Conservation (phyloP, 2,329 filamentous ascomycete species). For the Fusarium fracticaudum region DNA sequence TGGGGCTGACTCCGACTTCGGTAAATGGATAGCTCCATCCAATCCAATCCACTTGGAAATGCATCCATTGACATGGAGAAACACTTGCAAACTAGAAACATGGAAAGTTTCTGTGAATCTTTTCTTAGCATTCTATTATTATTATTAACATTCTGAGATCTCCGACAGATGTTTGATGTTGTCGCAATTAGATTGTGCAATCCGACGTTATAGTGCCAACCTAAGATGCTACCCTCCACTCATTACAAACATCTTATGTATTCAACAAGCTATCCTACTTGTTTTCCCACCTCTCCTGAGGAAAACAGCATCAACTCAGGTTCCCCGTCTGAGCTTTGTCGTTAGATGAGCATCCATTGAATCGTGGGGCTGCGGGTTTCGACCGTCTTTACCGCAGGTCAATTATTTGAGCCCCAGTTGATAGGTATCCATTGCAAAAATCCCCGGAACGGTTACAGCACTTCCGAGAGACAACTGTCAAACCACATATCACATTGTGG, state of each 20-base stretch:
- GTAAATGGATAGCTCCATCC: background rate
- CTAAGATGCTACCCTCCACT: background rate
- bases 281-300: background rate
- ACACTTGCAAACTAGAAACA: background rate
- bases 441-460: background rate
- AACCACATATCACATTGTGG: background rate
- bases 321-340: conserved; percentile 3
- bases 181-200: background rate
- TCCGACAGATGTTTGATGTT: background rate
- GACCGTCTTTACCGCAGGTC: background rate
- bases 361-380: background rate
- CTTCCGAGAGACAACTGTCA: background rate
- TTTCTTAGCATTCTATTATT: background rate
- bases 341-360: background rate
- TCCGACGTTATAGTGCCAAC: background rate
- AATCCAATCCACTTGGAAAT: background rate
- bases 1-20: conserved; percentile 6
- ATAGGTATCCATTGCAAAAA: background rate
- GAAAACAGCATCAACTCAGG: background rate
- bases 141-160: background rate
- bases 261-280: background rate
- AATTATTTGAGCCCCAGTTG: background rate
- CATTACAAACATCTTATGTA: background rate
- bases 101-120: background rate
- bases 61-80: background rate